Evolutionary conservation across 129 eudicot genomes (phyloP), one percentile per base, ranked within the genome.

Genomic region (Tagetes patula): DNA sequence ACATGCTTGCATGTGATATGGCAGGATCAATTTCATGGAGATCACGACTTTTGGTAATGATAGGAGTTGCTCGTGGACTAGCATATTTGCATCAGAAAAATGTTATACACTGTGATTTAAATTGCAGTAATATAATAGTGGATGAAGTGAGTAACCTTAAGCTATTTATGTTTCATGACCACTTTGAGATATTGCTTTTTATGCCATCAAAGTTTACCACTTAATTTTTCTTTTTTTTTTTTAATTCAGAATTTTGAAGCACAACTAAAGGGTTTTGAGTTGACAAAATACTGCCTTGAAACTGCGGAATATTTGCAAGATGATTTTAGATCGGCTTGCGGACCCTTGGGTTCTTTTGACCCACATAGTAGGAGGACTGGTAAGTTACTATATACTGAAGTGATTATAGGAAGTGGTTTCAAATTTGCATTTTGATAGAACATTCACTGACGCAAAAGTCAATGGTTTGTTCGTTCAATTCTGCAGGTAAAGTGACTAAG

Each of bases 61-160:
- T 63, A 49, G 82, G 82, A 70, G 49, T 72, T 30, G 72, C 72
- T 36, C 58, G 64, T 39, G 82, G 74, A 49, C 78, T 72, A 31
- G 2, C 31, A 0, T 79, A 71, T 72, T 14, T 79, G 69, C 78
- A 78, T 62, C 14, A 58, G 0, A 30, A 14, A 32, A 34, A 36
- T 38, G 3, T 78, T 70, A 13, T 78, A 30, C 33, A 34, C 39
- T 32, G 77, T 31, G 72, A 9, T 49, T 62, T 79, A 4, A 58
- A 74, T 40, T 10, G 71, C 72, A 32, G 67, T 69, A 36, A 61
- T 62, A 80, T 74, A 48, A 42, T 80, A 66, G 64, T 75, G 30
- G 81, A 81, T 38, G 27, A 27, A 54, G 79, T 77, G 13, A 10
- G 27, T 71, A 40, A 4, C 27, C 42, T 52, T 67, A 7, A 8